Base-by-base conservation (phyloP, 441 rosid species). In the Pelargonium myrrhifolium region DNA sequence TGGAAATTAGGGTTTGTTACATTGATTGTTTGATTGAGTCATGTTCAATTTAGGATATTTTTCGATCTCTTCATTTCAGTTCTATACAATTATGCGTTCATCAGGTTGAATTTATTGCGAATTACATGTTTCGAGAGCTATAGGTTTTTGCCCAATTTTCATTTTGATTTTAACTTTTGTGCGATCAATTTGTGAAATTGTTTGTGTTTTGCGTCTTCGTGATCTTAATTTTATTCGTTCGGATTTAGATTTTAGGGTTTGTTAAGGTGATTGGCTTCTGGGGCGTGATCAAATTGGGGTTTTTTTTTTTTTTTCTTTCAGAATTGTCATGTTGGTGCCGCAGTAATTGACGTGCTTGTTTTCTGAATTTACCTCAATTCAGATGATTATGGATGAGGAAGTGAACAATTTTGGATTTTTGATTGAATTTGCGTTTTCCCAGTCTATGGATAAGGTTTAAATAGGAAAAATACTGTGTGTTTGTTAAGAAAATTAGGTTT, bases 11-110 rank as follows among this genome's bases (percentile, higher is more conserved):
- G 37, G 37, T 31, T 31, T 4, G 37, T 31, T 7, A 31, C 37
- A 31, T 31, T 31, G 6, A 31, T 31, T 31, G 37, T 31, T 6
- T 31, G 37, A 31, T 31, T 31, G 37, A 5, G 37, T 31, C 31
- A 28, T 28, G 2, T 2, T 28, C 3, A 28, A 28, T 28, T 1
- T 28, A 0, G 31, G 31, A 28, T 28, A 2, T 35, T 21, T 55
- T 67, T 70, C 37, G 24, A 15, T 66, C 70, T 53, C 20, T 39
- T 68, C 51, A 7, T 62, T 68, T 62, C 51, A 59, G 9, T 24
- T 21, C 37, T 21, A 26, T 1, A 24, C 20, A 14, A 0, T 40
- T 8, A 51, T 9, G 31, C 22, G 59, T 47, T 31, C 35, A 42
- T 53, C 24, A 9, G 18, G 59, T 17, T 15, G 9, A 21, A 9